Conservation (phyloP, 2,329 filamentous ascomycete genomes). For the Nigrospora sphaerica region DNA sequence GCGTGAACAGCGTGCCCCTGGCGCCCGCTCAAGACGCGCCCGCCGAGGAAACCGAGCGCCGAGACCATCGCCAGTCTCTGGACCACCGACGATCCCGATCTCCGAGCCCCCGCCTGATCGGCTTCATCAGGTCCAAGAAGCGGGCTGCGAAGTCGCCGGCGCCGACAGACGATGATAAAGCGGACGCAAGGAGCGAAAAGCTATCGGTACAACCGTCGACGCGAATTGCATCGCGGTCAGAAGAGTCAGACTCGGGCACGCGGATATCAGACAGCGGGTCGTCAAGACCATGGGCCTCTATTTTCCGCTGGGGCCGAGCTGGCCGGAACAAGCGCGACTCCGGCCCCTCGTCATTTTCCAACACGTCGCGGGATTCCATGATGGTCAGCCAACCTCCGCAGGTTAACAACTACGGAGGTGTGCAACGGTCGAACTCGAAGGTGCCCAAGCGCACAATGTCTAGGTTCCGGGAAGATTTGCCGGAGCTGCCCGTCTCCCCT, state of each 20-base stretch:
- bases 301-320: slow-evolving; percentile 59
- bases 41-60: background rate
- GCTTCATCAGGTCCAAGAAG: slow-evolving; percentile 37
- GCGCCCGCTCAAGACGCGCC: slow-evolving; percentile 10
- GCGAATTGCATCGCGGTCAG: slow-evolving; percentile 22
- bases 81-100: slow-evolving; percentile 11
- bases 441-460: slow-evolving; percentile 76
- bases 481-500: slow-evolving; percentile 78
- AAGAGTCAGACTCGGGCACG: slow-evolving; percentile 42
- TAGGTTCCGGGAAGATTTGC: slow-evolving; percentile 86
- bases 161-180: slow-evolving; percentile 30
- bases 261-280: slow-evolving; percentile 49
- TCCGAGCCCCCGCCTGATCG: slow-evolving; percentile 25
- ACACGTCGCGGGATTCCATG: slow-evolving; percentile 87
- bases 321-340: slow-evolving; percentile 49
- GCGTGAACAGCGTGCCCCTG: slow-evolving; percentile 38
- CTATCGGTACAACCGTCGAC: slow-evolving; percentile 24
- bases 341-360: slow-evolving; percentile 75
- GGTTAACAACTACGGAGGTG: slow-evolving; percentile 21
- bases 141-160: slow-evolving; percentile 43
- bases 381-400: slow-evolving; percentile 30
- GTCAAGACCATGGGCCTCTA: slow-evolving; percentile 55
- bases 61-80: background rate
- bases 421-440: slow-evolving; percentile 29
- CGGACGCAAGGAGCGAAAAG: slow-evolving; percentile 8